Conservation (phyloP, 73 alveolate genomes). For the Halteria grandinella region DNA sequence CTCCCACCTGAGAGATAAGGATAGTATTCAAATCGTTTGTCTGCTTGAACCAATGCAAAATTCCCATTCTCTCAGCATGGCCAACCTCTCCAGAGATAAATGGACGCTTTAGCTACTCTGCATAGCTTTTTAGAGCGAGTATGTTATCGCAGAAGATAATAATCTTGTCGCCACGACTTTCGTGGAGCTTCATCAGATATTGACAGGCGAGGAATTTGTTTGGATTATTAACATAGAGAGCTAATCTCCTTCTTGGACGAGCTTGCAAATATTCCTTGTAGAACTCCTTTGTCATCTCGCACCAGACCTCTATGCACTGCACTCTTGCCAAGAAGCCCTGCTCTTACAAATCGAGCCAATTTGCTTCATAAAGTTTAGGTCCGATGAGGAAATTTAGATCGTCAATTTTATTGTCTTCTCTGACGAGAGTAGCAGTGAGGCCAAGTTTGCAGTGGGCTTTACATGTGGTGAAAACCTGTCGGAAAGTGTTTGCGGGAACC, state of each 20-base stretch:
- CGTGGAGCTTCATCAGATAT: constrained; percentile 69
- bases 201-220: constrained; percentile 88
- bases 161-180: constrained; percentile 91
- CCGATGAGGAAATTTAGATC: constrained; percentile 92
- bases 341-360: constrained; percentile 96
- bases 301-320: constrained; percentile 92
- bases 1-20: constrained; percentile 96
- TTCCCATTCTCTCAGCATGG: constrained; percentile 71
- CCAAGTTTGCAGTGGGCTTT: constrained; percentile 97
- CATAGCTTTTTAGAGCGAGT: constrained; percentile 81
- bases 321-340: constrained; percentile 91
- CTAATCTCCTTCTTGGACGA: constrained; percentile 56
- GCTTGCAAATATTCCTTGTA: constrained; percentile 80
- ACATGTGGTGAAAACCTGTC: constrained; percentile 62
- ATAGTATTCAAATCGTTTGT: constrained; percentile 79
- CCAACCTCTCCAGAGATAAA: constrained; percentile 73
- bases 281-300: constrained; percentile 94
- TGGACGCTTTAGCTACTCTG: constrained; percentile 68
- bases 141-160: constrained; percentile 94
- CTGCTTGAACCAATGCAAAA: constrained; percentile 69
- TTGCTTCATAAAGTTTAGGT: constrained; percentile 98
- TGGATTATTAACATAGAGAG: constrained; percentile 88
- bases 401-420: constrained; percentile 89
- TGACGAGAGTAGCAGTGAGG: constrained; percentile 97
- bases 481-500: constrained; percentile 95